These are phyloP conservation scores for Ophiocordyceps camponoti-saundersi DNA, from an alignment of 2,329 filamentous ascomycete species.

Conservation along the genomic window DNA sequence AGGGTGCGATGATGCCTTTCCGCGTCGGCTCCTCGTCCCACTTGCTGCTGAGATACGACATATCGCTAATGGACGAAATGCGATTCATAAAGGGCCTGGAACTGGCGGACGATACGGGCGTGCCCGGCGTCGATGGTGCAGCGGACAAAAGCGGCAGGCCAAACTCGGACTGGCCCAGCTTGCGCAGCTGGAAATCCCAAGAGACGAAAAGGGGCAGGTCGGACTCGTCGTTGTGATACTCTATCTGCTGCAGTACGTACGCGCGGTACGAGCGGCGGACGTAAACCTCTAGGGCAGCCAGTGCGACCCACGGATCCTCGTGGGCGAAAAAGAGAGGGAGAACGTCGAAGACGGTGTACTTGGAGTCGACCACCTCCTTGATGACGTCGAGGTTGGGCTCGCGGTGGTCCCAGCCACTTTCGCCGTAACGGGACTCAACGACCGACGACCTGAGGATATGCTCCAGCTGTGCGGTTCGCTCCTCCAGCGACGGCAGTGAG, in stretches of 20 bases:
- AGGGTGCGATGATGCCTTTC: conserved; percentile 88
- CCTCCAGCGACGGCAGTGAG: conserved; percentile 86
- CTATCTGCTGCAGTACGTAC: conserved; percentile 75
- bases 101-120: conserved; percentile 52
- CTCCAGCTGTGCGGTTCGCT: conserved; percentile 93
- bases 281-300: conserved; percentile 91
- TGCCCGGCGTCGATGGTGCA: conserved; percentile 70
- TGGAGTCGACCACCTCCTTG: conserved; percentile 96
- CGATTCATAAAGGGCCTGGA: conserved; percentile 51
- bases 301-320: conserved; percentile 81
- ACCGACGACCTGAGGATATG: conserved; percentile 94
- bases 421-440: conserved; percentile 90
- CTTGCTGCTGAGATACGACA: conserved; percentile 70
- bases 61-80: conserved; percentile 88
- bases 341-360: conserved; percentile 96
- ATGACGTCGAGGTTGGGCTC: conserved; percentile 80
- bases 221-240: conserved; percentile 71
- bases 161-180: conserved; percentile 82
- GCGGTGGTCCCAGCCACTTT: conserved; percentile 91
- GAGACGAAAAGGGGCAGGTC: conserved; percentile 58
- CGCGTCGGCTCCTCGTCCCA: conserved; percentile 61
- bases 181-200: conserved; percentile 92
- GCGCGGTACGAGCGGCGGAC: conserved; percentile 92
- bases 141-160: conserved; percentile 65
- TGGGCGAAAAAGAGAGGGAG: conserved; percentile 90